Percentiles rank a stretch among this genome's conserved stretches.
Conservation (phyloP, 192 early-diverging fungal genomes). For the Oehlia diaphana region DNA sequence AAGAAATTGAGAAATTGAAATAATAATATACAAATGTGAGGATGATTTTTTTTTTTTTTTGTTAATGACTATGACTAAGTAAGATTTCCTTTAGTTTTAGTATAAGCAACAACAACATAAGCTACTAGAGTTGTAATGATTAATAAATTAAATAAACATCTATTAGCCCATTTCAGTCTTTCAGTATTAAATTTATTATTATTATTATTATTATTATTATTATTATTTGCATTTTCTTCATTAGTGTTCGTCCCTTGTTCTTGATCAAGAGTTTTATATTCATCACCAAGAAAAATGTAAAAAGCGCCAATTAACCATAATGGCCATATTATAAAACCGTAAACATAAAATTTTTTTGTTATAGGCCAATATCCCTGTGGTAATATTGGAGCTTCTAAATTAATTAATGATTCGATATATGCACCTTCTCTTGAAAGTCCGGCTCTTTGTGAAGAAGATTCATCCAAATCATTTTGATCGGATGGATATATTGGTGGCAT, state of each 20-base stretch:
- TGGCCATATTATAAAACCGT: constrained; percentile 19
- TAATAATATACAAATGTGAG: too few relatives aligned
- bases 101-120: not conserved
- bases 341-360: constrained; percentile 16
- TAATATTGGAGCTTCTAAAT: not conserved
- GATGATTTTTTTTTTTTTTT: too few relatives aligned
- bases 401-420: not conserved
- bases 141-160: too few relatives aligned
- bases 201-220: not conserved
- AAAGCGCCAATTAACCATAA: constrained; percentile 6
- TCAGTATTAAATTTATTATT: not conserved
- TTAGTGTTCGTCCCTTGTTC: not conserved
- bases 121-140: too few relatives aligned
- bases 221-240: not conserved
- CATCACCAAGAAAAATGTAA: not conserved
- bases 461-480: not conserved
- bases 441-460: not conserved
- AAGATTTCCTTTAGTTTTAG: not conserved
- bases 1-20: too few relatives aligned
- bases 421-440: not conserved
- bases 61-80: not conserved
- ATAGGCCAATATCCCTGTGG: constrained; percentile 14
- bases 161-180: too few relatives aligned
- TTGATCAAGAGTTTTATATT: not conserved
- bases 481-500: not conserved